Conservation (phyloP, 352 stramenopile genomes). For the Phytophthora melonis region DNA sequence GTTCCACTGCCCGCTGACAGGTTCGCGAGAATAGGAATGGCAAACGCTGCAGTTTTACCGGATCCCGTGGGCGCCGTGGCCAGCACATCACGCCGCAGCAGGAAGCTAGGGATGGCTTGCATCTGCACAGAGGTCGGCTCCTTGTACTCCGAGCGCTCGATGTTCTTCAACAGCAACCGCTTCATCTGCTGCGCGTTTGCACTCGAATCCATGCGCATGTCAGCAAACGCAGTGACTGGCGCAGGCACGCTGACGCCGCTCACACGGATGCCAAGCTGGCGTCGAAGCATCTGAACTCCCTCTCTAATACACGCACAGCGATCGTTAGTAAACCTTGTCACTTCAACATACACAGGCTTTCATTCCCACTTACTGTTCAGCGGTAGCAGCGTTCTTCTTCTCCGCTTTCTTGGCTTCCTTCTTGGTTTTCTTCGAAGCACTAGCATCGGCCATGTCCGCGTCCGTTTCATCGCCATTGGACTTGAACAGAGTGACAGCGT, state of each 20-base stretch:
- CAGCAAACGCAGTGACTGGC: slow-evolving; percentile 79
- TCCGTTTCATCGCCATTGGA: slow-evolving; percentile 17
- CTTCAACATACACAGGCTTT: not conserved
- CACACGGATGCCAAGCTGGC: slow-evolving; percentile 86
- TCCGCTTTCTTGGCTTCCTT: slow-evolving; percentile 43
- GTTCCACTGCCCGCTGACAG: slow-evolving; percentile 42
- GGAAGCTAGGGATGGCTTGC: slow-evolving; percentile 93
- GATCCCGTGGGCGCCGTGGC: slow-evolving; percentile 97
- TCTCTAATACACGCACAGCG: slow-evolving; percentile 45
- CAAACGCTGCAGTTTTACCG: slow-evolving; percentile 98
- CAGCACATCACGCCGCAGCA: slow-evolving; percentile 94
- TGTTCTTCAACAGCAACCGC: slow-evolving; percentile 77
- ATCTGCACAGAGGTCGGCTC: slow-evolving; percentile 99
- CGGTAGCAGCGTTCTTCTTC: slow-evolving; percentile 27
- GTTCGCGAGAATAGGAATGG: slow-evolving; percentile 94
- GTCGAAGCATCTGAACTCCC: slow-evolving; percentile 68
- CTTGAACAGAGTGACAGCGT: slow-evolving; percentile 67
- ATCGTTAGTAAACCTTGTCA: not conserved
- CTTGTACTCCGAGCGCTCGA: slow-evolving; percentile 95
- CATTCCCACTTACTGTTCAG: slow-evolving; percentile 36
- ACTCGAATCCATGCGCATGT: slow-evolving; percentile 64
- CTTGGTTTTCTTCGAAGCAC: slow-evolving; percentile 23
- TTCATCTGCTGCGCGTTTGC: slow-evolving; percentile 71
- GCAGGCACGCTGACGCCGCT: slow-evolving; percentile 68
- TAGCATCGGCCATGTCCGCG: slow-evolving; percentile 19